Percentiles rank a stretch among this genome's conserved stretches.
phyloP scores from a whole-genome alignment of 768 basidiomycete species.

The Sporobolomyces roseus region DNA sequence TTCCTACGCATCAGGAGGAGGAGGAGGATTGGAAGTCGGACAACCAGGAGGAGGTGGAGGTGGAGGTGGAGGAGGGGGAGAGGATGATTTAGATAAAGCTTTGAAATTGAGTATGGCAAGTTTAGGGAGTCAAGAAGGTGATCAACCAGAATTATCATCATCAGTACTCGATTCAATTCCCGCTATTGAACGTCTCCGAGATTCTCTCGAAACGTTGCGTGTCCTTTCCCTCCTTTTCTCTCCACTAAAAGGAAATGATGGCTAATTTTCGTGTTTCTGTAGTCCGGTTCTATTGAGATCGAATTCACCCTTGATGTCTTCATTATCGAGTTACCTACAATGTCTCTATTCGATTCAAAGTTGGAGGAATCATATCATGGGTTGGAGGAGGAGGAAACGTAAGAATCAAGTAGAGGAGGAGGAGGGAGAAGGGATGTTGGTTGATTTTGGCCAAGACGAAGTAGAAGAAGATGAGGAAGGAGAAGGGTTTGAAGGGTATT shows the following conservation, averaged over 20 bases:
- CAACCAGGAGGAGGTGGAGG: neutral
- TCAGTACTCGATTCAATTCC: neutral
- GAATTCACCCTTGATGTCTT: slow-evolving; percentile 13
- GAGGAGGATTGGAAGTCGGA: too few relatives aligned
- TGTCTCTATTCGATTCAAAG: slow-evolving; percentile 27
- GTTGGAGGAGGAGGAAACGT: slow-evolving; percentile 8
- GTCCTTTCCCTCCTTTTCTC: too few relatives aligned
- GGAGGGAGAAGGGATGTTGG: neutral
- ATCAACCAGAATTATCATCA: neutral
- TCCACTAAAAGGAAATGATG: neutral
- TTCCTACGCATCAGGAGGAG: neutral
- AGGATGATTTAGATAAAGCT: slow-evolving; percentile 32
- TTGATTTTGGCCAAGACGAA: neutral
- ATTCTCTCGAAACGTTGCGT: neutral
- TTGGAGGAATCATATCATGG: slow-evolving; percentile 26
- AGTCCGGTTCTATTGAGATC: slow-evolving; percentile 23
- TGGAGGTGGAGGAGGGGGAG: neutral
- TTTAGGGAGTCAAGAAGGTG: slow-evolving; percentile 5
- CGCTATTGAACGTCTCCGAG: neutral
- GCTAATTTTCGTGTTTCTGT: neutral
- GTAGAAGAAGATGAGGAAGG: neutral
- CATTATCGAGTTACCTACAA: slow-evolving; percentile 21
- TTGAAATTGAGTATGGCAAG: slow-evolving; percentile 27
- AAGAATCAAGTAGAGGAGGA: neutral
- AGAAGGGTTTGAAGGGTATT: slow-evolving; percentile 4